Conservation (phyloP, 345 rosid genomes). For the Microcos paniculata region DNA sequence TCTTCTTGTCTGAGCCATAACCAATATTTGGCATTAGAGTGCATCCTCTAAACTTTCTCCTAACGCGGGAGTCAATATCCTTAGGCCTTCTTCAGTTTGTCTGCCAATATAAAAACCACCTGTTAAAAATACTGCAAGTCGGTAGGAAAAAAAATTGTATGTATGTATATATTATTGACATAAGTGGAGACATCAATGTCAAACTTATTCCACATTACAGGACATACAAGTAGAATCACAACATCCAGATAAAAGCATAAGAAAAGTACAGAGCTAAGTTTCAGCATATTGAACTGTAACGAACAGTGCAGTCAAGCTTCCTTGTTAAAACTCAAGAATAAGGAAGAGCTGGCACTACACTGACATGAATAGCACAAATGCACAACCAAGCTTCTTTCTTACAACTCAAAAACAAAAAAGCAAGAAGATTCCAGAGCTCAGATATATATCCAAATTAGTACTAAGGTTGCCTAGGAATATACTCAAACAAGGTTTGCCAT, state of each 20-base stretch:
- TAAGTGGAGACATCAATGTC: background rate
- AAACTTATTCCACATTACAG: background rate
- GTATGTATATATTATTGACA: background rate
- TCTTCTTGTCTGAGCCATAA: constrained; percentile 78
- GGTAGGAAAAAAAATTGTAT: background rate
- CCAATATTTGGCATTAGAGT: constrained; percentile 87
- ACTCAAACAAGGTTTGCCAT: background rate
- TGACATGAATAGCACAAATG: background rate
- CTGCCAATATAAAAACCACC: constrained; percentile 24
- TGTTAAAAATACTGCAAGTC: background rate
- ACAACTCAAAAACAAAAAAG: background rate
- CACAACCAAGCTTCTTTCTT: background rate
- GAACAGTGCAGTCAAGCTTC: too few relatives aligned
- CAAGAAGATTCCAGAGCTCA: background rate
- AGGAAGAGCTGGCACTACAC: background rate
- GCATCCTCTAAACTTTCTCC: constrained; percentile 82
- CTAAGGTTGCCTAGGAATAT: background rate
- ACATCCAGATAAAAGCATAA: background rate
- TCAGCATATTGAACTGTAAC: background rate
- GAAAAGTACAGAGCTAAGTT: background rate
- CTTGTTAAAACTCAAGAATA: too few relatives aligned
- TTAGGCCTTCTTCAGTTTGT: constrained; percentile 84
- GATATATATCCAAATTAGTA: background rate
- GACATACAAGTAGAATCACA: background rate
- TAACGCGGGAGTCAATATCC: constrained; percentile 81